Conservation (phyloP, 2,329 filamentous ascomycete genomes). For the Cercospora brassicicola region DNA sequence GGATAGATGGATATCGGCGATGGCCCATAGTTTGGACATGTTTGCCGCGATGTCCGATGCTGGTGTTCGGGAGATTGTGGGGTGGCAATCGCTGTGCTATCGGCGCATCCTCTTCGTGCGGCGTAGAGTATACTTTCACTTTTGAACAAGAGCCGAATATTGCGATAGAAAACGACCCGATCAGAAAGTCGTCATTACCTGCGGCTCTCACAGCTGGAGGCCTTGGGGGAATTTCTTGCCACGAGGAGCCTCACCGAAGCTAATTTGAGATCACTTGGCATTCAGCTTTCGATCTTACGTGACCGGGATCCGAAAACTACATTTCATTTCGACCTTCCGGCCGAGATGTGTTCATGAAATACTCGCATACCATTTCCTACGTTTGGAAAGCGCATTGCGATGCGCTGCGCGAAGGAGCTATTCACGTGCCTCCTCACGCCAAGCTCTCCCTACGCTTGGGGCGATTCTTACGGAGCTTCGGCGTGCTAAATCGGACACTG, state of each 20-base stretch:
- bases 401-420: not conserved
- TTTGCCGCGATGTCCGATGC: not conserved
- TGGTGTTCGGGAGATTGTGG: not conserved
- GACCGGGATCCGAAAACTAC: not conserved
- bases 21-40: slow-evolving; percentile 43
- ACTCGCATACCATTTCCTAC: not conserved
- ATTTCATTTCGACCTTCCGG: not conserved
- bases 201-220: slow-evolving; percentile 1
- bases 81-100: not conserved
- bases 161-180: not conserved
- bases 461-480: not conserved
- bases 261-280: slow-evolving; percentile 12
- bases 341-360: too few relatives aligned
- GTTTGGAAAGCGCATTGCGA: not conserved
- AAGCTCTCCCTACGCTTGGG: not conserved
- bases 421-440: not conserved
- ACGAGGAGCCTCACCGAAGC: slow-evolving; percentile 6
- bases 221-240: not conserved
- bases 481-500: not conserved
- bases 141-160: not conserved
- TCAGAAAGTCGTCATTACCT: not conserved
- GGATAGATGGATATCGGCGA: slow-evolving; percentile 50
- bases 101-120: not conserved
- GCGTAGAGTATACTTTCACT: not conserved
- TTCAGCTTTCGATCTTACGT: slow-evolving; percentile 6